Percentiles rank a stretch among this genome's conserved stretches.
phyloP scores from a whole-genome alignment of 169 alveolate species.

The Eimeria praecox region DNA sequence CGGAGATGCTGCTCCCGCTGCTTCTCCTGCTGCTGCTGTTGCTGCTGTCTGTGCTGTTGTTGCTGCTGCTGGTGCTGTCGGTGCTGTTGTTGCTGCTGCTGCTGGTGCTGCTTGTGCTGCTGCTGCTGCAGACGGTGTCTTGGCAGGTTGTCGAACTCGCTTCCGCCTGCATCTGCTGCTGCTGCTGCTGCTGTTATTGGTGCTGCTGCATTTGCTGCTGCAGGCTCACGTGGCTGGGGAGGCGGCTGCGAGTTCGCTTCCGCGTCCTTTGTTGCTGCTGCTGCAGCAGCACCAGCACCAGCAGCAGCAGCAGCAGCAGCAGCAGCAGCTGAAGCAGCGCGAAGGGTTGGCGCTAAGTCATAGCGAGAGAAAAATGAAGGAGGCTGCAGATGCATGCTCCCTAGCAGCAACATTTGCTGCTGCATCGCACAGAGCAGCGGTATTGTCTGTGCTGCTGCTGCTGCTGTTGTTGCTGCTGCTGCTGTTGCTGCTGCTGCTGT shows the following conservation, averaged over 20 bases:
- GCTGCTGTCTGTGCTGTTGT: not conserved
- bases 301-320: conserved; percentile 46
- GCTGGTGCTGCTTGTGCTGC: not conserved
- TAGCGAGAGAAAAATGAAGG: not conserved
- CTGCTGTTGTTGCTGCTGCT: not conserved
- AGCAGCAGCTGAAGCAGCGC: conserved; percentile 20
- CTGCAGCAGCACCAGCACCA: conserved; percentile 42
- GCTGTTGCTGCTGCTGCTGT: not conserved
- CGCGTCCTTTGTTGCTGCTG: conserved; percentile 32
- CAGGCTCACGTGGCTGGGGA: conserved; percentile 21
- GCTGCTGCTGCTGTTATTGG: conserved; percentile 15
- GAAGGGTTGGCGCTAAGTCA: not conserved
- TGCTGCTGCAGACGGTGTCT: not conserved
- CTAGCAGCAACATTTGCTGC: conserved; percentile 59
- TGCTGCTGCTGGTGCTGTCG: not conserved
- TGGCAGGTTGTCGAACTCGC: not conserved
- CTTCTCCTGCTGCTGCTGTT: not conserved
- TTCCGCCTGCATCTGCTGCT: not conserved
- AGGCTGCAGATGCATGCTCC: conserved; percentile 54
- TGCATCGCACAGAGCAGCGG: conserved; percentile 49
- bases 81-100: not conserved
- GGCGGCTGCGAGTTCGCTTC: conserved; percentile 53
- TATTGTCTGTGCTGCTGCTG: not conserved
- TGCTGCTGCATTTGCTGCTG: conserved; percentile 19
- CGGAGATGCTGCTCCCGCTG: not conserved